These are phyloP conservation scores for Hapsidospora chrysogenum DNA, from an alignment of 495 filamentous ascomycete species.

Conservation along the genomic window DNA sequence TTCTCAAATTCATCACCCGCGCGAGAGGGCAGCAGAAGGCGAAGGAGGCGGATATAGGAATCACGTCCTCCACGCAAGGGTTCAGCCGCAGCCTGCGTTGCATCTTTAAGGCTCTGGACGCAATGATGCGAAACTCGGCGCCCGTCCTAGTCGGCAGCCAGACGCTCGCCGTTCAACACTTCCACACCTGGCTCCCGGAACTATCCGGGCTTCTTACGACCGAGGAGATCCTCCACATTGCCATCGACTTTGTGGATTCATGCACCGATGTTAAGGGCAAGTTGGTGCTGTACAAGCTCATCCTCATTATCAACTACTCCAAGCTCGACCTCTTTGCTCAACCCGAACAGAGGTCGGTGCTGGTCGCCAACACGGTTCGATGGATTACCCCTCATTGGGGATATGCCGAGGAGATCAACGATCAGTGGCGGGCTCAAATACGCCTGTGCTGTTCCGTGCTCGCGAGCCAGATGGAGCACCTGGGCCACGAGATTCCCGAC, in stretches of 20 bases:
- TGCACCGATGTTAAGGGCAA: conserved; percentile 80
- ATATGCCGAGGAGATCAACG: conserved; percentile 47
- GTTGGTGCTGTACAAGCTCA: conserved; percentile 83
- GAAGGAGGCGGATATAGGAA: conserved; percentile 80
- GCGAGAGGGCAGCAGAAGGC: conserved; percentile 72
- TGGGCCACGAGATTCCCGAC: conserved; percentile 65
- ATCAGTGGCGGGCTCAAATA: conserved; percentile 86
- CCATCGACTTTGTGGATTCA: conserved; percentile 84
- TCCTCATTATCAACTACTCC: conserved; percentile 81
- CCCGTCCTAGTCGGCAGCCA: conserved; percentile 83
- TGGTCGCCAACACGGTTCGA: conserved; percentile 66
- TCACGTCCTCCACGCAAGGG: conserved; percentile 54
- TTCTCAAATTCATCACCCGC: conserved; percentile 90
- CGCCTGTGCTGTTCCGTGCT: conserved; percentile 83
- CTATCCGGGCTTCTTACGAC: conserved; percentile 57
- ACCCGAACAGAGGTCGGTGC: conserved; percentile 50
- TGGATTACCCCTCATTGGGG: conserved; percentile 97
- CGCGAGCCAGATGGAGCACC: conserved; percentile 59
- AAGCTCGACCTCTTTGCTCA: conserved; percentile 62
- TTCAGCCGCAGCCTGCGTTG: conserved; percentile 72
- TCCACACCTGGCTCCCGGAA: conserved; percentile 91
- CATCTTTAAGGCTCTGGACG: conserved; percentile 80
- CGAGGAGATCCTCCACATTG: conserved; percentile 79
- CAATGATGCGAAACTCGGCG: conserved; percentile 71
- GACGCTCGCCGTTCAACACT: conserved; percentile 88